Percentiles rank a stretch among this genome's conserved stretches.
Evolutionary conservation across 371 early-diverging fungal species (phyloP).

Genomic region (Basidiobolus meristosporus): DNA sequence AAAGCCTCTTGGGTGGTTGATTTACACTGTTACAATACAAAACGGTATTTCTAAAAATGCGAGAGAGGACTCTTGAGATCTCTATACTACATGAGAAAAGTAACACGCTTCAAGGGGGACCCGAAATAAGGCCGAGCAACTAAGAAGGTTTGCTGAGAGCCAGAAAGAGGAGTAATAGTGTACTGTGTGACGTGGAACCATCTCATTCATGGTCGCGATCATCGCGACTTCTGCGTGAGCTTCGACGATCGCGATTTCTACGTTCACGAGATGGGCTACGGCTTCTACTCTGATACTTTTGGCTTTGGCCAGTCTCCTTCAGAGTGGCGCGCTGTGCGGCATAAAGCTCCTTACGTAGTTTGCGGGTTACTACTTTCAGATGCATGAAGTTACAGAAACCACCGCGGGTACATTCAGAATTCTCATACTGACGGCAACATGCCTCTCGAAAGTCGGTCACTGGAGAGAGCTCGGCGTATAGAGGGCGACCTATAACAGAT

Average conservation of each 20-base stretch:
- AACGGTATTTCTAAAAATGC: too few relatives aligned
- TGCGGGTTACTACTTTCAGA: conserved; percentile 57
- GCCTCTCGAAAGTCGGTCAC: conserved; percentile 95
- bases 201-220: too few relatives aligned
- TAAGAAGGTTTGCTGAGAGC: too few relatives aligned
- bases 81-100: too few relatives aligned
- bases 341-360: conserved; percentile 53
- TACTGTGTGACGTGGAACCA: too few relatives aligned
- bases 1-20: too few relatives aligned
- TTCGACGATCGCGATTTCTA: not conserved
- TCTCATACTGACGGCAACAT: conserved; percentile 93
- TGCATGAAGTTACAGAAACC: conserved; percentile 99
- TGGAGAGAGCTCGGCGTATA: conserved; percentile 90
- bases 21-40: too few relatives aligned
- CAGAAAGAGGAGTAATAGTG: too few relatives aligned
- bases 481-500: conserved; percentile 42
- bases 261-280: conserved; percentile 1
- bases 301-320: conserved; percentile 22
- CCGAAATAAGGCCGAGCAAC: too few relatives aligned
- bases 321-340: conserved; percentile 56
- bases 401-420: conserved; percentile 83
- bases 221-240: not conserved
- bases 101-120: too few relatives aligned
- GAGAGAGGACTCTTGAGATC: too few relatives aligned
- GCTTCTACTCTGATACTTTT: conserved; percentile 8